Conservation (phyloP, 1,284 basidiomycete genomes). For the Agaricales sp. region DNA sequence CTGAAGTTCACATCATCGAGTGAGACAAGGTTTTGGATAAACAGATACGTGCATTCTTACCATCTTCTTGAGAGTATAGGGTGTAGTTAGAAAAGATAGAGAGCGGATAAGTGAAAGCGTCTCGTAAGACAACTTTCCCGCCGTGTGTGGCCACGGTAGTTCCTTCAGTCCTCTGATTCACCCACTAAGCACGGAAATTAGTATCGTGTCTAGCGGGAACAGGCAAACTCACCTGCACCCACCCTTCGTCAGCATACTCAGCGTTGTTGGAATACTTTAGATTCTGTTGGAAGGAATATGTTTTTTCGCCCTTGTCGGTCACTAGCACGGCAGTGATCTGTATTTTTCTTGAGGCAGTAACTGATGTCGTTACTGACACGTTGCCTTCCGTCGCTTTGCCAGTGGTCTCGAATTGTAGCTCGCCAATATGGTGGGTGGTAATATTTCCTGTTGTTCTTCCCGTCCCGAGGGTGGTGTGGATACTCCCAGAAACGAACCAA, state of each 20-base stretch:
- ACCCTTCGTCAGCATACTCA: constrained; percentile 30
- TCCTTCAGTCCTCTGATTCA: constrained; percentile 24
- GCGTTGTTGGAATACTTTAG: constrained; percentile 34
- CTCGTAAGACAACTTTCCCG: constrained; percentile 20
- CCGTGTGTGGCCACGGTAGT: constrained; percentile 23
- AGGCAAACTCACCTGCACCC: constrained; percentile 27
- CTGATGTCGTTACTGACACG: constrained; percentile 32
- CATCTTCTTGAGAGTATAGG: constrained; percentile 21
- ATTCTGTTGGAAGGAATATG: constrained; percentile 35
- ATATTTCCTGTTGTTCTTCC: constrained; percentile 27
- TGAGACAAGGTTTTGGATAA: background rate
- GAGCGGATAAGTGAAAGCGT: constrained; percentile 28
- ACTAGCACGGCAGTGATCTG: constrained; percentile 36
- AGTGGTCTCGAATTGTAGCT: constrained; percentile 17
- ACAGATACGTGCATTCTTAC: constrained; percentile 19
- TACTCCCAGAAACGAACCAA: constrained; percentile 33
- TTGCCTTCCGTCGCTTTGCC: constrained; percentile 21
- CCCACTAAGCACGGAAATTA: constrained; percentile 18
- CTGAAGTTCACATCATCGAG: no score
- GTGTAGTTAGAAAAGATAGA: constrained; percentile 26
- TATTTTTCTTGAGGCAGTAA: constrained; percentile 29
- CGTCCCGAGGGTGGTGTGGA: constrained; percentile 25
- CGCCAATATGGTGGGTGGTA: constrained; percentile 20
- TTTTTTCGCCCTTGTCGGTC: constrained; percentile 33
- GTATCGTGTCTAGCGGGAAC: background rate